phyloP scores from a whole-genome alignment of 352 stramenopile genomes.

The Pythium oligandrum region DNA sequence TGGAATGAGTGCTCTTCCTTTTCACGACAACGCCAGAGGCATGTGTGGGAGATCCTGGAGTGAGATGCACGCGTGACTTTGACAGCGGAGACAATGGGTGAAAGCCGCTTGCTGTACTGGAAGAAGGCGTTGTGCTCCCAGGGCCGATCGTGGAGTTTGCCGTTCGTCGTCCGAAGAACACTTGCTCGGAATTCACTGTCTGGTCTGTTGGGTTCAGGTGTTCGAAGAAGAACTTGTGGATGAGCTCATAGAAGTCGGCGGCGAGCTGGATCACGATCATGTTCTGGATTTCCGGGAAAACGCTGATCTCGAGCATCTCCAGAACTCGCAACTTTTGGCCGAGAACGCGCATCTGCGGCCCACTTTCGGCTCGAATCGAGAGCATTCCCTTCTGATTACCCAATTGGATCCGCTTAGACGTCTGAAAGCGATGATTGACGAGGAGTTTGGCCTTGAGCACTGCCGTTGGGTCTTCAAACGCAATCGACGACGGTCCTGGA shows the following conservation, averaged over 20 bases:
- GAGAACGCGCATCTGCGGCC: conserved; percentile 54
- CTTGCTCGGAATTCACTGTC: conserved; percentile 38
- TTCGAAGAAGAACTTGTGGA: conserved; percentile 86
- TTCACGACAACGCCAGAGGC: not conserved
- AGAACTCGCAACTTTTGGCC: conserved; percentile 66
- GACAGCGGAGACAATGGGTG: conserved; percentile 7
- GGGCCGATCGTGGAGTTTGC: conserved; percentile 1
- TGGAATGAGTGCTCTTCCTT: conserved; percentile 18
- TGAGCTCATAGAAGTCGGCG: conserved; percentile 74
- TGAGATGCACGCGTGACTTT: conserved; percentile 7
- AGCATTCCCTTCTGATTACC: conserved; percentile 70
- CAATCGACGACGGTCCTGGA: conserved; percentile 62
- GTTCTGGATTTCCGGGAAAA: conserved; percentile 79
- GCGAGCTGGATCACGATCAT: conserved; percentile 83
- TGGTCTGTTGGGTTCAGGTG: conserved; percentile 25
- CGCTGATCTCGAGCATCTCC: conserved; percentile 74
- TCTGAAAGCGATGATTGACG: conserved; percentile 48
- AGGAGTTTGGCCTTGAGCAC: conserved; percentile 71
- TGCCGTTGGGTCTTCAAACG: conserved; percentile 68
- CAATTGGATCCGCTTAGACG: conserved; percentile 18
- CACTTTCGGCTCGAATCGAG: conserved; percentile 67
- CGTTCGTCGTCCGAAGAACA: conserved; percentile 42
- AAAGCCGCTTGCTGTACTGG: not conserved
- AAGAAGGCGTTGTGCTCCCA: not conserved
- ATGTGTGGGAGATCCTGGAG: conserved; percentile 9